Base-by-base conservation (phyloP, 2,329 filamentous ascomycete genomes). In the Apiospora rasikravindrae region DNA sequence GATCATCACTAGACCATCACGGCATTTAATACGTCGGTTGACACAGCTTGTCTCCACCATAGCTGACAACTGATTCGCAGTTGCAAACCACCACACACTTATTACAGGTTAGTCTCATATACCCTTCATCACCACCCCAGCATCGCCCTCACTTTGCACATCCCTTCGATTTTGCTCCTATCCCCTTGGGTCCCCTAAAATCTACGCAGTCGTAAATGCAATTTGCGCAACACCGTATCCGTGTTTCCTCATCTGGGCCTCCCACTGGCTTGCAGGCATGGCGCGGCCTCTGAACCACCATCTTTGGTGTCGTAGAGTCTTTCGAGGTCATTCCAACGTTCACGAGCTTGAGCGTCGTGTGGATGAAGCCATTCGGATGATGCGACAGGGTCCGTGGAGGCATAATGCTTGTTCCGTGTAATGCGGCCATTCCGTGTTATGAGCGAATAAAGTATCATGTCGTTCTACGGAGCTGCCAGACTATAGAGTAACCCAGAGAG, bases 401-500 rank as follows among this genome's bases (percentile, higher is more conserved):
- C 53, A 61, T 61, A 33, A 61, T n/a, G 26, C 29, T 61, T 61
- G n/a, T 61, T 61, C 53, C 16, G 53, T 61, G 33, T 61, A 61
- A 37, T 61, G 53, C 29, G 53, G 16, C 29, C 22, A 14, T 61
- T 16, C 53, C 53, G 53, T 33, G 33, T 61, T 61, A 61, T 61
- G 5, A 16, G 53, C 53, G 53, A 61, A 33, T 37, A 22, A 37
- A 8, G 53, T 61, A 5, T 61, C 33, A 37, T 61, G 53, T 22
- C 67, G 67, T 69, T 57, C 45, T 51, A 69, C 37, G 68, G 13
- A 57, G 47, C 37, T 53, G 29, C 47, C 45, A 53, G 45, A 42
- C 68, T 51, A 42, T 69, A 69, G 68, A 42, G 68, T 69, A 69
- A 69, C 68, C 68, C 68, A 40, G 29, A 53, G 68, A 69, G n/a